A percentile compares a stretch with the other conserved stretches of the same genome.
phyloP scores from a whole-genome alignment of 2,329 filamentous ascomycete species.

The Cercospora sojina region DNA sequence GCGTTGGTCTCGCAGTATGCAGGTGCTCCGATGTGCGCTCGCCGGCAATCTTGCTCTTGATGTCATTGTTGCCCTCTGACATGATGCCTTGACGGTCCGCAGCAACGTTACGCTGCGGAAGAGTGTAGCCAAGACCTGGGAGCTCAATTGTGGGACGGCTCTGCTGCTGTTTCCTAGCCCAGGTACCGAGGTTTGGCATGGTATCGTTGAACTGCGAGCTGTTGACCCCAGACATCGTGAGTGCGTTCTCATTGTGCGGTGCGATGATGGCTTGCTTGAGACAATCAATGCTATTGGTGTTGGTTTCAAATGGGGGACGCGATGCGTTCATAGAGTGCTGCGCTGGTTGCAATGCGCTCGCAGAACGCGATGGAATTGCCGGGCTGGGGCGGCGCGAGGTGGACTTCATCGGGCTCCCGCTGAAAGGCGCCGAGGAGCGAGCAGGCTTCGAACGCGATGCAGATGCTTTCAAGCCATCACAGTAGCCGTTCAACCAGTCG shows the following conservation, averaged over 20 bases:
- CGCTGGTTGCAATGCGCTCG: conserved; percentile 17
- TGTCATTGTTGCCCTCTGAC: conserved; percentile 17
- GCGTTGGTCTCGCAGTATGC: conserved; percentile 12
- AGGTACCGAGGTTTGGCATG: conserved; percentile 34
- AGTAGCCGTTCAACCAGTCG: conserved; percentile 39
- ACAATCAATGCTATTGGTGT: conserved; percentile 29
- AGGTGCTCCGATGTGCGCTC: conserved; percentile 12
- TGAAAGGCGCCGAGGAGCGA: conserved; percentile 17
- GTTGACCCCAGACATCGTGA: conserved; percentile 34
- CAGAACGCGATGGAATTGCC: conserved; percentile 18
- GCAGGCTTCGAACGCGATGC: neutral
- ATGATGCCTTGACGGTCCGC: conserved; percentile 22
- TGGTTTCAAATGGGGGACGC: conserved; percentile 28
- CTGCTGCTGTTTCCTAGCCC: conserved; percentile 30
- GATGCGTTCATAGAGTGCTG: conserved; percentile 5
- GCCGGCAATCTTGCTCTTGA: conserved; percentile 3
- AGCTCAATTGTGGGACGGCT: conserved; percentile 10
- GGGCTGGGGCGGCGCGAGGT: conserved; percentile 31
- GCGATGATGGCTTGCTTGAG: conserved; percentile 37
- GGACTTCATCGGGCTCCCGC: conserved; percentile 31
- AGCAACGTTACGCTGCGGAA: conserved; percentile 29
- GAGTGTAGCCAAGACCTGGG: conserved; percentile 22
- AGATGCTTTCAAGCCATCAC: conserved; percentile 27
- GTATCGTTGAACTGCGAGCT: conserved; percentile 31
- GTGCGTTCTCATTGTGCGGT: conserved; percentile 37